Conservation (phyloP, 345 rosid genomes). For the Eutrema yunnanense region DNA sequence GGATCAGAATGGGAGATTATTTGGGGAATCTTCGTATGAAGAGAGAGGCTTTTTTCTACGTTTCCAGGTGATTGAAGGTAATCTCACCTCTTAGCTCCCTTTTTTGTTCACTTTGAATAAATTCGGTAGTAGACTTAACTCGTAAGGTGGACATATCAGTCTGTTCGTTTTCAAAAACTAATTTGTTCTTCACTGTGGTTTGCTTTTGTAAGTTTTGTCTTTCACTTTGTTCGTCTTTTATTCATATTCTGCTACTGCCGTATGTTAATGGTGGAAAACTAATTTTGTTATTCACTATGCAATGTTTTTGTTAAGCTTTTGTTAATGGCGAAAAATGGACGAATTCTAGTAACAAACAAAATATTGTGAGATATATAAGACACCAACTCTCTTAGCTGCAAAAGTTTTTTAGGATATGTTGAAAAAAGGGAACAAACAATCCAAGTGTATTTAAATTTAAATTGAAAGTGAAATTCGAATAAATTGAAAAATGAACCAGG, state of each 20-base stretch:
- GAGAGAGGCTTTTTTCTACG: too few relatives aligned
- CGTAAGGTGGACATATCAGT: too few relatives aligned
- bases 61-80: too few relatives aligned
- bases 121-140: too few relatives aligned
- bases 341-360: not conserved
- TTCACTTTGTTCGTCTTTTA: not conserved
- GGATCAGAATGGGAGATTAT: too few relatives aligned
- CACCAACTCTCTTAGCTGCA: not conserved
- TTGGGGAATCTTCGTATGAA: too few relatives aligned
- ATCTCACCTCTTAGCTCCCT: too few relatives aligned
- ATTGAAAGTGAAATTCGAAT: too few relatives aligned
- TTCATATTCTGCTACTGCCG: not conserved
- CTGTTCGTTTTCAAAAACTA: not conserved
- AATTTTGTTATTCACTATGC: not conserved
- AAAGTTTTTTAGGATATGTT: not conserved
- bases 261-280: not conserved
- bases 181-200: not conserved
- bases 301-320: not conserved
- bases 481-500: too few relatives aligned
- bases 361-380: not conserved
- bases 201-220: not conserved
- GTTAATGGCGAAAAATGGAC: not conserved
- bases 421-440: not conserved
- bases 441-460: not conserved
- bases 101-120: too few relatives aligned